Base-by-base conservation (phyloP, 345 rosid species). In the Citrus trifoliata region DNA sequence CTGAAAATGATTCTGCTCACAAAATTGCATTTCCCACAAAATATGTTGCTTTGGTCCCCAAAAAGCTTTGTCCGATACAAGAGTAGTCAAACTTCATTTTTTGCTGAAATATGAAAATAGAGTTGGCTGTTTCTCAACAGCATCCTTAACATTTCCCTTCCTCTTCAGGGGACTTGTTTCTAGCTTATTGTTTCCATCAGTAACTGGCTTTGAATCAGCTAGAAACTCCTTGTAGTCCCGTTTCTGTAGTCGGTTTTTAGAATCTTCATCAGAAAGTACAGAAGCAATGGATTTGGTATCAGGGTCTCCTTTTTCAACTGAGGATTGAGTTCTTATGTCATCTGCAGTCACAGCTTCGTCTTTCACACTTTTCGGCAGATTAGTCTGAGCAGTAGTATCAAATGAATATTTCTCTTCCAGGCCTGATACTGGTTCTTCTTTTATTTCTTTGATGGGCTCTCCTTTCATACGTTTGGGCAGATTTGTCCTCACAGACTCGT, bases 41-140 rank as follows among this genome's bases (percentile, higher is more conserved):
- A 65, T 33, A 32, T 19, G 18, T 12, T 32, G 51, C 25, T 51
- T 51, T 51, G 12, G 30, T 32, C 28, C 46, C 27, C 7, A 33
- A 55, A 55, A 72, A 25, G 2, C 68, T 2, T 32, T 19, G 24
- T 62, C 66, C 14, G 21, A 64, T 32, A 19, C 22, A 8, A 21
- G 22, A 66, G 46, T 37, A 0, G 27, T 5, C 0, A 12, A 30
- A 10, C 27, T 35, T 66, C 87, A 92, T 51, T 81, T 86, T 69
- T 81, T 89, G 75, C 85, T 75, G 1, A 87, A 94, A 89, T 88
- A 91, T 30, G 91, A 90, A 77, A 88, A 84, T 14, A 94, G 85
- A 0, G 92, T 91, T 35, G 93, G 88, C 70, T 91, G 93, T 56
- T 87, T 91, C 70, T 86, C 90, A 53, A 76, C 86, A 2, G 75